A percentile compares a stretch with the other conserved stretches of the same genome.
Evolutionary conservation across 2,329 filamentous ascomycete genomes (phyloP).

Genomic region (Lachnellula cervina): DNA sequence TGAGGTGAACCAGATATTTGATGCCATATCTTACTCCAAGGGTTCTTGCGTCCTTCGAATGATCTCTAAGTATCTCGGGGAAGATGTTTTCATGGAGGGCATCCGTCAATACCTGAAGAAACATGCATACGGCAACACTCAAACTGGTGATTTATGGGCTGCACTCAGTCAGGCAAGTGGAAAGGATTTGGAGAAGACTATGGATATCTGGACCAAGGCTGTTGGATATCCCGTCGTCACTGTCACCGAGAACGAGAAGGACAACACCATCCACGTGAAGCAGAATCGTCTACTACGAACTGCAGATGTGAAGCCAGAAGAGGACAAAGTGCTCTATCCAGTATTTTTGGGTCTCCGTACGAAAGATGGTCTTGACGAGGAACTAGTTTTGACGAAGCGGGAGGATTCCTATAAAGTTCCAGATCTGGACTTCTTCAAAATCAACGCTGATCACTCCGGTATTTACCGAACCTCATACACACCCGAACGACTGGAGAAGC

Average conservation of each 20-base stretch:
- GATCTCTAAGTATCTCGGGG: constrained; percentile 93
- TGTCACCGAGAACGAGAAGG: constrained; percentile 68
- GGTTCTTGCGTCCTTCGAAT: constrained; percentile 93
- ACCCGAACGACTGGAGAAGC: constrained; percentile 76
- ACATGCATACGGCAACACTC: constrained; percentile 93
- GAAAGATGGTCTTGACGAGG: constrained; percentile 75
- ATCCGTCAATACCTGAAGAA: constrained; percentile 89
- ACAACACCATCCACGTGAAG: constrained; percentile 76
- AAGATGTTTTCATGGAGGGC: constrained; percentile 89
- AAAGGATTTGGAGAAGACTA: constrained; percentile 83
- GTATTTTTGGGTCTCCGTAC: constrained; percentile 84
- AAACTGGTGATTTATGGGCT: constrained; percentile 86
- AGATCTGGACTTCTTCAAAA: constrained; percentile 85
- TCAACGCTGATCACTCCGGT: constrained; percentile 91
- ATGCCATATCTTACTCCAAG: constrained; percentile 96
- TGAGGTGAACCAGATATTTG: constrained; percentile 97
- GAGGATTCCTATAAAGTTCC: constrained; percentile 74
- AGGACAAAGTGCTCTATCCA: constrained; percentile 82
- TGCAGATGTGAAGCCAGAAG: constrained; percentile 87
- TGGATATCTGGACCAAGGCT: constrained; percentile 96
- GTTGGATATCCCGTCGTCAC: constrained; percentile 89
- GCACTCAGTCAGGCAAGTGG: constrained; percentile 83
- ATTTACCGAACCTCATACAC: constrained; percentile 89
- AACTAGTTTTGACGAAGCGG: constrained; percentile 63
- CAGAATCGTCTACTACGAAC: constrained; percentile 94